A percentile compares a stretch with the other conserved stretches of the same genome.
Evolutionary conservation across 805 yeast species (phyloP).

Genomic region (Millerozyma acaciae): DNA sequence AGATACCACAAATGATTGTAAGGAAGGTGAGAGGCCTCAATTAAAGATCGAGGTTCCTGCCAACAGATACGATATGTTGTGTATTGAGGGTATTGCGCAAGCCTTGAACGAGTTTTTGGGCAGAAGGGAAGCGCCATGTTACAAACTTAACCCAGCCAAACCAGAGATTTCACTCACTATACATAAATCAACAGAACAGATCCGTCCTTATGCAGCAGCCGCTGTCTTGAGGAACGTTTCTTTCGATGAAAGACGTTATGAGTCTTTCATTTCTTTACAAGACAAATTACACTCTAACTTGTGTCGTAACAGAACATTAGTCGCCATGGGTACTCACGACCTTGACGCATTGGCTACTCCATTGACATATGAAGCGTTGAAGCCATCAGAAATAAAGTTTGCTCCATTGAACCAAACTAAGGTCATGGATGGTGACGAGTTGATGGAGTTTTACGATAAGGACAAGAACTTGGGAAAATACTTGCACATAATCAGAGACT

Average conservation of each 20-base stretch:
- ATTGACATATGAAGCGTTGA: constrained; percentile 80
- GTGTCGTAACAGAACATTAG: constrained; percentile 95
- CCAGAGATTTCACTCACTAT: constrained; percentile 67
- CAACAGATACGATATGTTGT: constrained; percentile 95
- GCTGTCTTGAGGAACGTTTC: constrained; percentile 85
- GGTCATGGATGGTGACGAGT: constrained; percentile 66
- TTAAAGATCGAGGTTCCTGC: constrained; percentile 96
- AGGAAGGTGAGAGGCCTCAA: constrained; percentile 87
- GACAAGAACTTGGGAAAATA: constrained; percentile 89
- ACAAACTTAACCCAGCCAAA: constrained; percentile 54
- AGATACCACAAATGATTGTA: constrained; percentile 81
- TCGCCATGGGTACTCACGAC: constrained; percentile 98
- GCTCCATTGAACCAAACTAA: constrained; percentile 70
- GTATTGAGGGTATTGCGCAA: constrained; percentile 97
- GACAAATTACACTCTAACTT: constrained; percentile 93
- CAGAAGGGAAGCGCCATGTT: constrained; percentile 59
- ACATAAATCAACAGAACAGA: constrained; percentile 63
- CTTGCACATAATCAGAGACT: constrained; percentile 80
- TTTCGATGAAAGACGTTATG: constrained; percentile 82
- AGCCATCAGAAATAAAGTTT: constrained; percentile 73
- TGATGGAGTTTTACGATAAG: constrained; percentile 85
- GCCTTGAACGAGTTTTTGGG: constrained; percentile 90
- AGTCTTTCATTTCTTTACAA: constrained; percentile 92
- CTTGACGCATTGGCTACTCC: constrained; percentile 75
- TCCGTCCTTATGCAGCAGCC: constrained; percentile 92